These are phyloP conservation scores for Paramecium octaurelia DNA, from an alignment of 73 alveolate species.

Conservation along the genomic window DNA sequence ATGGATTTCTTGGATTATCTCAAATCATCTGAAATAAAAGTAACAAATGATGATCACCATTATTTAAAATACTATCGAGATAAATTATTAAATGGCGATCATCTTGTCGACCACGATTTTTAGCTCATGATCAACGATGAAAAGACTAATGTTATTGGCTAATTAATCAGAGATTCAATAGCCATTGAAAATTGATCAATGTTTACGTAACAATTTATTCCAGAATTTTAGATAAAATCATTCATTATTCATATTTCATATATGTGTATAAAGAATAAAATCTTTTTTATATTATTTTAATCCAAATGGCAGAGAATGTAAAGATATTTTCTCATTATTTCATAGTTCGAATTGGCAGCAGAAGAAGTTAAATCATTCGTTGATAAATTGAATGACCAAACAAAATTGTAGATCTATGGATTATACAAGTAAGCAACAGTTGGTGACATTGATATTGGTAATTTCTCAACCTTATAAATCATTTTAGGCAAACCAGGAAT, in stretches of 20 bases:
- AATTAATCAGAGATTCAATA: neutral
- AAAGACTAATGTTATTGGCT: neutral
- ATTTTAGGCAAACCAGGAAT: conserved; percentile 80
- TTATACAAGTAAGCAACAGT: conserved; percentile 88
- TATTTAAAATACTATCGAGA: neutral
- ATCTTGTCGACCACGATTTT: neutral
- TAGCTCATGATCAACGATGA: neutral
- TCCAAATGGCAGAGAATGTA: conserved; percentile 52
- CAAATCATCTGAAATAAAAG: neutral
- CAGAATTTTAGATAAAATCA: neutral
- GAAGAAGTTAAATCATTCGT: conserved; percentile 68
- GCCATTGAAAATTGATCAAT: neutral
- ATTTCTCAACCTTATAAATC: neutral
- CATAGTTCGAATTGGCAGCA: conserved; percentile 70
- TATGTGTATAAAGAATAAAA: neutral
- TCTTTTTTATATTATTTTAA: neutral
- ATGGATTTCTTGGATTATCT: neutral
- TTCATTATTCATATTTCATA: neutral
- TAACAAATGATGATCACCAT: neutral
- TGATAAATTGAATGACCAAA: conserved; percentile 65
- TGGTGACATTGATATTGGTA: conserved; percentile 84
- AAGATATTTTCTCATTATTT: neutral
- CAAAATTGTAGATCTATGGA: conserved; percentile 80
- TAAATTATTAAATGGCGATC: conserved; percentile 1
- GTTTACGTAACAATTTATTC: neutral